Percentiles rank a stretch among this genome's conserved stretches.
Evolutionary conservation across 495 filamentous ascomycete genomes (phyloP).

Genomic region (Podospora didyma): DNA sequence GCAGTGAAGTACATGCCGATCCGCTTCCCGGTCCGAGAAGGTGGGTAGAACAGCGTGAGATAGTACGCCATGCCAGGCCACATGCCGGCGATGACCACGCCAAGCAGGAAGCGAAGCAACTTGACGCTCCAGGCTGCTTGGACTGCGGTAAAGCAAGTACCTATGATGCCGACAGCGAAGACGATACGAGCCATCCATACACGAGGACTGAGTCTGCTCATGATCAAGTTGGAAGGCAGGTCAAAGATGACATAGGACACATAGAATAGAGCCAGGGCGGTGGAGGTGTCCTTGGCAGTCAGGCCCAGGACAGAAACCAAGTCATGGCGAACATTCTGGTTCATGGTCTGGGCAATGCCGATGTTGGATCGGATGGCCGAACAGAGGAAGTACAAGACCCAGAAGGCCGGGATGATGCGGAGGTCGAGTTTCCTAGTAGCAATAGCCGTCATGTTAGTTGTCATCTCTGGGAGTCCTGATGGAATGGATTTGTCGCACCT

Average conservation of each 20-base stretch:
- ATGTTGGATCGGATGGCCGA: conserved; percentile 90
- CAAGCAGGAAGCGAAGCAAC: conserved; percentile 82
- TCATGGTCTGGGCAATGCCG: conserved; percentile 89
- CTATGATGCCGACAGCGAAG: conserved; percentile 78
- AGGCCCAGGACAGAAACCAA: conserved; percentile 63
- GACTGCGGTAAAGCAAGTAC: conserved; percentile 76
- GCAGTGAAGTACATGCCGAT: conserved; percentile 90
- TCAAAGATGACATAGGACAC: conserved; percentile 89
- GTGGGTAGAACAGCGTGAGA: conserved; percentile 87
- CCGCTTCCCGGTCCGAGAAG: conserved; percentile 77
- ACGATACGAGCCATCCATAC: conserved; percentile 95
- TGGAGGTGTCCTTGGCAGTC: conserved; percentile 70
- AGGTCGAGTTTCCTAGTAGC: conserved; percentile 65
- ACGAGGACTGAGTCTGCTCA: conserved; percentile 78
- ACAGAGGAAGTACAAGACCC: conserved; percentile 89
- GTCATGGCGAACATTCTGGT: conserved; percentile 61
- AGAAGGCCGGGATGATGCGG: conserved; percentile 87
- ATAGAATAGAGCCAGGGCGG: conserved; percentile 81
- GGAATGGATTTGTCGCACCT: conserved; percentile 33
- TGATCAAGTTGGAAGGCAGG: conserved; percentile 83
- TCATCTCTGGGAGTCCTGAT: not conserved
- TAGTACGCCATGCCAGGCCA: conserved; percentile 97
- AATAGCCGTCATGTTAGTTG: not conserved
- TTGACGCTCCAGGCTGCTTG: conserved; percentile 82
- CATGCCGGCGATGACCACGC: conserved; percentile 86